Evolutionary conservation across 2,329 filamentous ascomycete species (phyloP).

Genomic region (Verticillium albo-atrum): DNA sequence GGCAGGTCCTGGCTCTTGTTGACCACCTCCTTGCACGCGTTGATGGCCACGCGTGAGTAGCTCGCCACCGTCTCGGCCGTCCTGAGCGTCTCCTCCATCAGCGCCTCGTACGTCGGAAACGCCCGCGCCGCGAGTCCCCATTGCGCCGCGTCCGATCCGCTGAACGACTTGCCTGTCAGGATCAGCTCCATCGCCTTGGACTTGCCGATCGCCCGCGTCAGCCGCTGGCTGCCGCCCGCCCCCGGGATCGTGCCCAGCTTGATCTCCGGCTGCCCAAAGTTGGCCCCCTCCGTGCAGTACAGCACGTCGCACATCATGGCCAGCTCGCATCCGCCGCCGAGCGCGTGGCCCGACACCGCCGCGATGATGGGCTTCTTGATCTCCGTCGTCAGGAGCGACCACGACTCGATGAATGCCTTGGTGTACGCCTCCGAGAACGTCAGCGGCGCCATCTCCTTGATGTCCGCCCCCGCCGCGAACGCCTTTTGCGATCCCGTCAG

Average conservation of each 20-base stretch:
- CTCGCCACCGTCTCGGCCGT: conserved; percentile 87
- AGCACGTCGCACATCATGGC: conserved; percentile 97
- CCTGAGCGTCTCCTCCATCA: conserved; percentile 75
- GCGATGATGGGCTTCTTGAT: conserved; percentile 94
- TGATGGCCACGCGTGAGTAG: conserved; percentile 80
- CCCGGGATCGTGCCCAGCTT: conserved; percentile 91
- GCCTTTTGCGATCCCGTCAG: conserved; percentile 86
- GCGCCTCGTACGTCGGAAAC: conserved; percentile 74
- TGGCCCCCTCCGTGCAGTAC: conserved; percentile 81
- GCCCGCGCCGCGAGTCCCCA: conserved; percentile 87
- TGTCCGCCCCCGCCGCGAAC: conserved; percentile 94
- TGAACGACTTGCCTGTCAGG: conserved; percentile 79
- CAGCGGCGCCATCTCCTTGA: conserved; percentile 96
- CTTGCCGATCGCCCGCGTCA: conserved; percentile 81
- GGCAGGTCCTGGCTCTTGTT: conserved; percentile 96
- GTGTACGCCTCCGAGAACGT: conserved; percentile 86
- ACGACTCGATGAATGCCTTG: conserved; percentile 88
- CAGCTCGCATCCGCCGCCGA: conserved; percentile 93
- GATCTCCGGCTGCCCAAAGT: conserved; percentile 96
- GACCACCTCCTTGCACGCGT: conserved; percentile 94
- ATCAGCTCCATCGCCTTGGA: conserved; percentile 88
- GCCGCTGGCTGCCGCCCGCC: conserved; percentile 82
- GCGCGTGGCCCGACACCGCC: conserved; percentile 89
- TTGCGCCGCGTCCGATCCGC: conserved; percentile 74
- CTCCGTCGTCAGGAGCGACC: conserved; percentile 78